These are phyloP conservation scores for Phylloboletellus chloephorus DNA, from an alignment of 1,284 basidiomycete species.

Conservation along the genomic window DNA sequence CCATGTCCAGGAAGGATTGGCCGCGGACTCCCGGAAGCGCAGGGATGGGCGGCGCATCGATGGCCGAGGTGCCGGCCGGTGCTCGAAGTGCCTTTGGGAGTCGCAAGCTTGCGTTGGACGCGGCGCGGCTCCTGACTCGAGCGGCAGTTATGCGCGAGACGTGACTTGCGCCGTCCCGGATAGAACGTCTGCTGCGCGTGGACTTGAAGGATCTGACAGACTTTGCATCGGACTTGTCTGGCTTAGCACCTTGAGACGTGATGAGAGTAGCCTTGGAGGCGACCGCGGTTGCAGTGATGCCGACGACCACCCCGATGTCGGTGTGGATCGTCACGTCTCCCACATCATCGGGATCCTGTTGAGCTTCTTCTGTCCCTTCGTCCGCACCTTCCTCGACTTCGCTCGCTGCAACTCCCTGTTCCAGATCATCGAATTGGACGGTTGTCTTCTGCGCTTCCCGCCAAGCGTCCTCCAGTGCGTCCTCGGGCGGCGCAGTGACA, in stretches of 20 bases:
- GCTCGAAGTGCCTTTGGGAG: slow-evolving; percentile 26
- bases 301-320: slow-evolving; percentile 28
- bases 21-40: slow-evolving; percentile 10
- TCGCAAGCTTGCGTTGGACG: slow-evolving; percentile 29
- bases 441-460: slow-evolving; percentile 67
- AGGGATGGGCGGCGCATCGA: slow-evolving; percentile 23
- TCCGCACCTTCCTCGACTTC: slow-evolving; percentile 23
- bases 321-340: slow-evolving; percentile 23
- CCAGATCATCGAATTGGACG: slow-evolving; percentile 55
- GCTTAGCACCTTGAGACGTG: slow-evolving; percentile 5
- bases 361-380: slow-evolving; percentile 14
- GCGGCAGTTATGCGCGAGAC: slow-evolving; percentile 22
- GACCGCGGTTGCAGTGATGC: slow-evolving; percentile 30
- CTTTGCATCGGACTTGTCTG: slow-evolving; percentile 19
- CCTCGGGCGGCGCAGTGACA: slow-evolving; percentile 47
- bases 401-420: slow-evolving; percentile 30
- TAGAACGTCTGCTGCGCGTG: slow-evolving; percentile 25
- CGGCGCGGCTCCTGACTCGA: slow-evolving; percentile 24
- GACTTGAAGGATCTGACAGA: slow-evolving; percentile 27
- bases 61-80: neutral
- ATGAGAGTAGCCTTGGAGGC: slow-evolving; percentile 29
- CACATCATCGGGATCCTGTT: slow-evolving; percentile 37
- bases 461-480: slow-evolving; percentile 78
- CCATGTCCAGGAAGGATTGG: slow-evolving; percentile 31
- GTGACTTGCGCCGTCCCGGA: slow-evolving; percentile 17